These are phyloP conservation scores for Chamaecyparis obtusa DNA, from an alignment of 75 land plant species.

Conservation along the genomic window DNA sequence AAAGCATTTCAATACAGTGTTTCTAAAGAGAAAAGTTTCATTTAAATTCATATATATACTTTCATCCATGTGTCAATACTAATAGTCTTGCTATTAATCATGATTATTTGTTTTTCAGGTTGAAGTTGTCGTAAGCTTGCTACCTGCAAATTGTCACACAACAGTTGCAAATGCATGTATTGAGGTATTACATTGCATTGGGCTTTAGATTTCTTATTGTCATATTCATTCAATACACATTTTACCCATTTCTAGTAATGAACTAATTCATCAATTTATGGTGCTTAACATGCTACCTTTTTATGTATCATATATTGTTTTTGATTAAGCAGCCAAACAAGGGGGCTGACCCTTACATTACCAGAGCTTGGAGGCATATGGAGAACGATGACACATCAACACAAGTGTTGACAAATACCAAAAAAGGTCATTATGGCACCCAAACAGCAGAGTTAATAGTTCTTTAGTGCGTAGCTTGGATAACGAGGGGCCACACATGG, in stretches of 20 bases:
- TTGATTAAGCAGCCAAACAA: no score
- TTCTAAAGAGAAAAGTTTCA: not conserved
- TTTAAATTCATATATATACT: not conserved
- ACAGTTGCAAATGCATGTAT: constrained; percentile 83
- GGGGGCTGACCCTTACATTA: no score
- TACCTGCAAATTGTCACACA: constrained; percentile 85
- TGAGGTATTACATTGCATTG: constrained; percentile 51
- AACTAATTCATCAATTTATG: not conserved
- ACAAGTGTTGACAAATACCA: no score
- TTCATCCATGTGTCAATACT: not conserved
- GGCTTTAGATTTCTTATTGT: not conserved
- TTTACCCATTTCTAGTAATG: not conserved
- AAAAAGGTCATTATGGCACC: no score
- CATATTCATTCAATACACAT: not conserved
- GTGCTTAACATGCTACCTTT: not conserved
- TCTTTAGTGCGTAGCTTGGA: no score
- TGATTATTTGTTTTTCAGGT: constrained; percentile 50
- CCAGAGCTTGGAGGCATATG: no score
- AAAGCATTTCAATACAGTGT: not conserved
- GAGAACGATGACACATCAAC: no score
- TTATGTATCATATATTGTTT: not conserved
- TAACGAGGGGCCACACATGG: no score
- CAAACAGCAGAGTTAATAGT: no score
- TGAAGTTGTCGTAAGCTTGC: constrained; percentile 87
- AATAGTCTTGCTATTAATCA: not conserved